Conservation (phyloP, 176 grass and related monocot genomes). For the Thalia dealbata region DNA sequence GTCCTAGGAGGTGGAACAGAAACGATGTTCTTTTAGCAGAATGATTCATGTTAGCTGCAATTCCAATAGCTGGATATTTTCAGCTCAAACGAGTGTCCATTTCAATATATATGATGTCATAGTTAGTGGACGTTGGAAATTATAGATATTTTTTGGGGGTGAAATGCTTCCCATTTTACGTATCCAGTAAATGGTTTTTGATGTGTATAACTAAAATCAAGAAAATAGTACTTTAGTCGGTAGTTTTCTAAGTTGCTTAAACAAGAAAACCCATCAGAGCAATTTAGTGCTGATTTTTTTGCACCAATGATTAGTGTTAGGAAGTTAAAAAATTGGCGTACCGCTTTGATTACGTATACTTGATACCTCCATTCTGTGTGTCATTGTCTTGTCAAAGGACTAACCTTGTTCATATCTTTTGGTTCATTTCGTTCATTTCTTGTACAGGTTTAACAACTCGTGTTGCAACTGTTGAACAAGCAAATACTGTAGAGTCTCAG, state of each 20-base stretch:
- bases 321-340: neutral
- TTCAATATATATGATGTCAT: too few species aligned
- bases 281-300: neutral
- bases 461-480: conserved; percentile 54
- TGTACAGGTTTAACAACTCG: conserved; percentile 56
- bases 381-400: neutral
- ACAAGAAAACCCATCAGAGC: neutral
- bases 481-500: conserved; percentile 24
- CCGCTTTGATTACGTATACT: neutral
- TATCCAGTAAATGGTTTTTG: neutral
- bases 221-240: neutral
- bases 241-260: neutral
- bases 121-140: neutral
- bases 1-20: neutral
- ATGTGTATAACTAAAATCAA: neutral
- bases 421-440: conserved; percentile 3
- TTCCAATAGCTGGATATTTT: neutral
- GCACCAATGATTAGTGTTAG: neutral
- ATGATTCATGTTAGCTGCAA: neutral
- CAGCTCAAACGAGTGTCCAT: neutral
- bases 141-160: neutral
- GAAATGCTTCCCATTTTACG: neutral
- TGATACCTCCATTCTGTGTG: neutral
- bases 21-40: neutral
- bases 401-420: neutral